Conservation (phyloP, 1,139 yeast species). For the Pichia cactophila region DNA sequence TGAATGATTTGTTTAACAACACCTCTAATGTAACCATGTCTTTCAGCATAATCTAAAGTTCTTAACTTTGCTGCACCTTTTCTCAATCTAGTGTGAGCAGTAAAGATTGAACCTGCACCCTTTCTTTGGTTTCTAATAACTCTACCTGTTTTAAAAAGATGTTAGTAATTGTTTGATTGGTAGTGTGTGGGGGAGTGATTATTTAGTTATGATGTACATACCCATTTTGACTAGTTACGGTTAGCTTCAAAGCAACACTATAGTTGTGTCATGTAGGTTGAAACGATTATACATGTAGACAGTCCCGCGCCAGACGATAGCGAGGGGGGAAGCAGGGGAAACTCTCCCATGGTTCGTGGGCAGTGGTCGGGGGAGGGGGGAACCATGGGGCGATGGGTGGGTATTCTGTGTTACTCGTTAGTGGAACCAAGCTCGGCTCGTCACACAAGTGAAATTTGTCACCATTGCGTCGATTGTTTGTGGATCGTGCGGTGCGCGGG, state of each 20-base stretch:
- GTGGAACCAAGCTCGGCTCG: not conserved
- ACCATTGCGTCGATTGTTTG: not conserved
- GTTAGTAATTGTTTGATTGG: constrained; percentile 12
- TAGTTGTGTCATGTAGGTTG: too few relatives aligned
- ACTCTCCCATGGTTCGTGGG: not conserved
- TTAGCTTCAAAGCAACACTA: not conserved
- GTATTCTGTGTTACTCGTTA: not conserved
- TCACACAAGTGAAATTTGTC: not conserved
- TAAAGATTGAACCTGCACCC: constrained; percentile 99
- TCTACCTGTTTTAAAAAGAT: constrained; percentile 58
- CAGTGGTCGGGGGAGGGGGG: not conserved
- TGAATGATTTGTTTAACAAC: constrained; percentile 97
- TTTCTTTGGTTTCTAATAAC: constrained; percentile 99
- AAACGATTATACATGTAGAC: too few relatives aligned
- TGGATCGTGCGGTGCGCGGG: not conserved
- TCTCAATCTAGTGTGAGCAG: constrained; percentile 99
- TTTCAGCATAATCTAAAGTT: constrained; percentile 98
- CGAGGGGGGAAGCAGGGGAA: too few relatives aligned
- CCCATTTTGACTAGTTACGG: constrained; percentile 13
- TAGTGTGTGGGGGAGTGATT: too few relatives aligned
- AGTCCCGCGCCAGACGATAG: too few relatives aligned
- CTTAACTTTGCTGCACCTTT: constrained; percentile 99
- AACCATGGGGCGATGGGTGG: not conserved
- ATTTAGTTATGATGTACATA: constrained; percentile 2
- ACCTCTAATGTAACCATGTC: constrained; percentile 99